These are phyloP conservation scores for Conidiobolus coronatus DNA, from an alignment of 371 early-diverging fungal genomes.

Conservation along the genomic window DNA sequence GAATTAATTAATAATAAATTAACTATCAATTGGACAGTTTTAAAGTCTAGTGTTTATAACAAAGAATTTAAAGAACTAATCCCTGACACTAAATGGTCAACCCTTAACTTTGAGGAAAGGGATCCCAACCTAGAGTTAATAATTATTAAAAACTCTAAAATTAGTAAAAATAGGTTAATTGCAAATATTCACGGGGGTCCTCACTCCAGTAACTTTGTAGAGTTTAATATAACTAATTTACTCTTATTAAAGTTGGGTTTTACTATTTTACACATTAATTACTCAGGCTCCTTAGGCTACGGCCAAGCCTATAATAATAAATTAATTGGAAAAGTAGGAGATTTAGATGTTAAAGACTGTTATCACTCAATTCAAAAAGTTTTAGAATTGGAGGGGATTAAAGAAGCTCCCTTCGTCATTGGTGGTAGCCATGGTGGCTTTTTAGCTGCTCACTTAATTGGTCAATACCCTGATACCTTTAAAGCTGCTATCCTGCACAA, in stretches of 20 bases:
- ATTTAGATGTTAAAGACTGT: slow-evolving; percentile 3
- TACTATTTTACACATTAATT: not conserved
- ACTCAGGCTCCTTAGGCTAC: not conserved
- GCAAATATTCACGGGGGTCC: slow-evolving; percentile 3
- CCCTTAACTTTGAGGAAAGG: too few relatives aligned
- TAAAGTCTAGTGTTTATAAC: too few relatives aligned
- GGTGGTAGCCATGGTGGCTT: slow-evolving; percentile 62
- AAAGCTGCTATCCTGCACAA: slow-evolving; percentile 35
- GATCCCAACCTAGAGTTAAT: too few relatives aligned
- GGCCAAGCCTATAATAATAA: not conserved
- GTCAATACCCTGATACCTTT: slow-evolving; percentile 24
- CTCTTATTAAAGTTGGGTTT: not conserved
- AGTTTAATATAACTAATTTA: not conserved
- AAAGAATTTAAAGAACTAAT: too few relatives aligned
- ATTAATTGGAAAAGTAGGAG: not conserved
- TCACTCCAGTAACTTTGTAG: not conserved
- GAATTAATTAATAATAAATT: too few relatives aligned
- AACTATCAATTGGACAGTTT: too few relatives aligned
- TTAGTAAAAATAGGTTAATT: too few relatives aligned
- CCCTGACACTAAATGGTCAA: too few relatives aligned
- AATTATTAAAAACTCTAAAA: too few relatives aligned
- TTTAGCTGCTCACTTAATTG: slow-evolving; percentile 31
- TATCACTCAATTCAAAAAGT: not conserved
- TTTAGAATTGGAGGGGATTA: not conserved
- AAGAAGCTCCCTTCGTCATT: slow-evolving; percentile 10